Evolutionary conservation across 495 filamentous ascomycete species (phyloP), one percentile per base, ranked within the genome.

Genomic region (Penicillium malachiteum): DNA sequence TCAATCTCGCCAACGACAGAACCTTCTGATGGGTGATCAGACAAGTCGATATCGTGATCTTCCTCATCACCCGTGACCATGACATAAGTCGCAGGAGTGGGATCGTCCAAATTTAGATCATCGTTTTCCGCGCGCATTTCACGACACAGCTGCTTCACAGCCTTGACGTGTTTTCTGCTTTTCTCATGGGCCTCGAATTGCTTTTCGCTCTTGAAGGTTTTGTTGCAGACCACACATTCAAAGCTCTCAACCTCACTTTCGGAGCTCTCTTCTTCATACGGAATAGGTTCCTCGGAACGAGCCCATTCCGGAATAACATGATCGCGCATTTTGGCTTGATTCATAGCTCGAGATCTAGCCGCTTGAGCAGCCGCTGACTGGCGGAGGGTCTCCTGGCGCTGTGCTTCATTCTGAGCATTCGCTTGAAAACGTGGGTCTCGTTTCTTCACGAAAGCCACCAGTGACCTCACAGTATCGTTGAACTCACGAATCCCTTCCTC

Each of bases 141-240:
- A 62, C 84, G 78, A 61, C 81, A 83, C 35, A 99, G 69, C 57
- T 90, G 82, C 56, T 90, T 84, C 5, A 96, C 81, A 3, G 89
- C 88, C 65, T 95, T 96, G 42, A 84, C 63, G 64, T 99, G 94
- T 67, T 97, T 97, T 66, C 96, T 97, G 75, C 92, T 96, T 71
- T 87, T 89, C 73, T 97, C 93, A 64, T 99, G 94, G n/a, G 88
- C 84, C 65, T 92, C 85, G 56, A 85, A 93, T 61, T 97, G 94
- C 60, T 88, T 89, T 65, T 96, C 87, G 53, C 91, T 96, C 67
- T 95, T 96, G 78, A 97, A 99, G 3, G 62, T 87, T 72, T 99
- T 99, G 63, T 83, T 81, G 67, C 94, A 99, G 17, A 89, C 88
- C 48, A 97, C 86, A 67, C 94, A 99, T 66, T 97, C 94, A 52